A percentile compares a stretch with the other conserved stretches of the same genome.
Conservation (phyloP, 2,329 filamentous ascomycete species). For the Cytospora paraplurivora region DNA sequence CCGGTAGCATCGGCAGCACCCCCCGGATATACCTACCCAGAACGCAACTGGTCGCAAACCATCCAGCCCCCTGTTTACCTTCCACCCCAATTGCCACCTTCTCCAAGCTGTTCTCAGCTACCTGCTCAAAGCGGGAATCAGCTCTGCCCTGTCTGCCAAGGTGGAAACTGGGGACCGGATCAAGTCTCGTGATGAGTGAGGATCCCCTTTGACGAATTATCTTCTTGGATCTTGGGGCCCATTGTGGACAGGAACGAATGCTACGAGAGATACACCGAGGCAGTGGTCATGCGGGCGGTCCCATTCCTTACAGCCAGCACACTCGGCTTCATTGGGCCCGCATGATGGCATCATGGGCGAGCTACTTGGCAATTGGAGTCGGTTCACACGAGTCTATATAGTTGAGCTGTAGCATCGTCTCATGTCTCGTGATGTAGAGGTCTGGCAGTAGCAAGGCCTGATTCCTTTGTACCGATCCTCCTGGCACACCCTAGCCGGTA, state of each 20-base stretch:
- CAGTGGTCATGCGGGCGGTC: slow-evolving; percentile 9
- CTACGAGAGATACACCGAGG: slow-evolving; percentile 19
- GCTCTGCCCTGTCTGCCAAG: no score
- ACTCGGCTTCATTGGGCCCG: not conserved
- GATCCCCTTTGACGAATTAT: slow-evolving; percentile 1
- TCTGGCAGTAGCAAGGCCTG: slow-evolving; percentile 13
- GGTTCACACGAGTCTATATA: slow-evolving; percentile 1
- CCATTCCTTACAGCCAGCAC: slow-evolving; percentile 7
- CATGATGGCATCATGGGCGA: slow-evolving; percentile 20
- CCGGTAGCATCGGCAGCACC: slow-evolving; percentile 6
- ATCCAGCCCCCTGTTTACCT: slow-evolving; percentile 10
- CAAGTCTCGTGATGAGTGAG: not conserved
- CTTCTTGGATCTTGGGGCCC: not conserved
- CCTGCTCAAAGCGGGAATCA: not conserved
- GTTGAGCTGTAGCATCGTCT: not conserved
- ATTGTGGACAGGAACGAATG: slow-evolving; percentile 2
- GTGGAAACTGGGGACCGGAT: not conserved
- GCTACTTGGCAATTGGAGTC: not conserved
- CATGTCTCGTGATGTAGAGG: slow-evolving; percentile 4
- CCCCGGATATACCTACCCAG: slow-evolving; percentile 24
- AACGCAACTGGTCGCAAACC: slow-evolving; percentile 18
- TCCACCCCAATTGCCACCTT: slow-evolving; percentile 21
- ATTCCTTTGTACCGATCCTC: slow-evolving; percentile 28
- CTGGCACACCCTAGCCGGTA: slow-evolving; percentile 8
- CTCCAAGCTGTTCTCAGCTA: slow-evolving; percentile 11